Percentiles rank a stretch among this genome's conserved stretches.
phyloP scores from a whole-genome alignment of 129 eudicot species.

The Mikania micrantha region DNA sequence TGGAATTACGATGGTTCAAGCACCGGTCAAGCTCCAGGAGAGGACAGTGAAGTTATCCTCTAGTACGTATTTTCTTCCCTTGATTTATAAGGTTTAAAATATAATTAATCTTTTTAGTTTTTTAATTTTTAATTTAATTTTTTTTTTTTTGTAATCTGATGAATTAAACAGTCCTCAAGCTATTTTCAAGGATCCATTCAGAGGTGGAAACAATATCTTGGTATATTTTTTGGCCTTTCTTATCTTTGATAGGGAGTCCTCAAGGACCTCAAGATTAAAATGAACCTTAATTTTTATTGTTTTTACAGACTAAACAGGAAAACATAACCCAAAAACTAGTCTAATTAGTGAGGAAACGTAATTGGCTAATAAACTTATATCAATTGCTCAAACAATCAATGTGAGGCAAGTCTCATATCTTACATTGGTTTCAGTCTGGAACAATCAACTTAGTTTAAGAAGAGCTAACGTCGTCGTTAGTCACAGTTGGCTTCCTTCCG shows the following conservation, averaged over 20 bases:
- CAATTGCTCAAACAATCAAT: too few species aligned
- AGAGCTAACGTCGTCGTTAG: too few species aligned
- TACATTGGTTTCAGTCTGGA: too few species aligned
- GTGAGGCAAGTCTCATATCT: too few species aligned
- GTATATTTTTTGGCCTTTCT: slow-evolving; percentile 29
- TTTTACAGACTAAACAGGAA: too few species aligned
- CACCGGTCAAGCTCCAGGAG: slow-evolving; percentile 95
- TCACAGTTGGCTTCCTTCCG: too few species aligned
- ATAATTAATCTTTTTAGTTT: neutral
- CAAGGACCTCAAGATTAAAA: too few species aligned
- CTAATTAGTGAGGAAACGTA: too few species aligned
- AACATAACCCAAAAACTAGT: too few species aligned
- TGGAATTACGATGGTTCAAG: slow-evolving; percentile 96
- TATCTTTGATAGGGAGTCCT: neutral
- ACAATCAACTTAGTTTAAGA: too few species aligned
- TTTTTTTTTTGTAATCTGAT: neutral
- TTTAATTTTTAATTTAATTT: neutral
- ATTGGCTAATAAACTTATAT: too few species aligned
- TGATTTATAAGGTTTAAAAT: neutral
- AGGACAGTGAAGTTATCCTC: slow-evolving; percentile 89
- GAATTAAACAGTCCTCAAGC: slow-evolving; percentile 82
- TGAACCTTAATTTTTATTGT: too few species aligned
- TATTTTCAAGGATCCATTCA: slow-evolving; percentile 90
- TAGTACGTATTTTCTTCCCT: slow-evolving; percentile 39
- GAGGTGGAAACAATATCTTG: slow-evolving; percentile 85